phyloP scores from a whole-genome alignment of 1,284 basidiomycete genomes.

The Naganishia liquefaciens region DNA sequence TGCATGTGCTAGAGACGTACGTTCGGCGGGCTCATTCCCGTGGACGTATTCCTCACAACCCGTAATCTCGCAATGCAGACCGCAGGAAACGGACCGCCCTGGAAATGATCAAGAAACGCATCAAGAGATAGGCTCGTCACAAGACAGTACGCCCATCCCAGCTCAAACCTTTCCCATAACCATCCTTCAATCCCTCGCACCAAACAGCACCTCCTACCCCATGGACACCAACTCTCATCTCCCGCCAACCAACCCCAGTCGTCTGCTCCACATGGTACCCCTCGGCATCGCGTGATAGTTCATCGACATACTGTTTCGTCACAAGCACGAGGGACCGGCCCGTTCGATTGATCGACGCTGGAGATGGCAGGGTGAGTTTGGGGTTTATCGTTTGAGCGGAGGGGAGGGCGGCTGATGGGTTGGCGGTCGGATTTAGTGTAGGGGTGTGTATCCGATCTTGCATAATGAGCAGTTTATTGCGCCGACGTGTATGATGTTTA shows the following conservation, averaged over 20 bases:
- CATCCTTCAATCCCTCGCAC: too few relatives aligned
- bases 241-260: conserved; percentile 66
- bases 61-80: too few relatives aligned
- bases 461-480: conserved; percentile 84
- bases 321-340: conserved; percentile 77
- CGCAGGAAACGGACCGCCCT: too few relatives aligned
- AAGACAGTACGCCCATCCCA: too few relatives aligned
- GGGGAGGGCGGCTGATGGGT: background rate
- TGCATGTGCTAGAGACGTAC: conserved; percentile 44
- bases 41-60: too few relatives aligned
- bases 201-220: background rate
- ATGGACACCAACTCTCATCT: conserved; percentile 27
- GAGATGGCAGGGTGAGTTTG: conserved; percentile 71
- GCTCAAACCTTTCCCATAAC: too few relatives aligned
- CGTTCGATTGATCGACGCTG: conserved; percentile 75
- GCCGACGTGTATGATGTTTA: conserved; percentile 78
- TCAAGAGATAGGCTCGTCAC: too few relatives aligned
- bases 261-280: conserved; percentile 81
- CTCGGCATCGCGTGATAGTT: conserved; percentile 61
- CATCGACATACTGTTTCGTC: conserved; percentile 74
- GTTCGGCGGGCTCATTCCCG: conserved; percentile 4
- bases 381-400: too few relatives aligned
- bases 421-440: conserved; percentile 67
- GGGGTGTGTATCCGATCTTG: conserved; percentile 87
- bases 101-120: too few relatives aligned